Conservation (phyloP, 768 basidiomycete genomes). For the Paxillus involutus region DNA sequence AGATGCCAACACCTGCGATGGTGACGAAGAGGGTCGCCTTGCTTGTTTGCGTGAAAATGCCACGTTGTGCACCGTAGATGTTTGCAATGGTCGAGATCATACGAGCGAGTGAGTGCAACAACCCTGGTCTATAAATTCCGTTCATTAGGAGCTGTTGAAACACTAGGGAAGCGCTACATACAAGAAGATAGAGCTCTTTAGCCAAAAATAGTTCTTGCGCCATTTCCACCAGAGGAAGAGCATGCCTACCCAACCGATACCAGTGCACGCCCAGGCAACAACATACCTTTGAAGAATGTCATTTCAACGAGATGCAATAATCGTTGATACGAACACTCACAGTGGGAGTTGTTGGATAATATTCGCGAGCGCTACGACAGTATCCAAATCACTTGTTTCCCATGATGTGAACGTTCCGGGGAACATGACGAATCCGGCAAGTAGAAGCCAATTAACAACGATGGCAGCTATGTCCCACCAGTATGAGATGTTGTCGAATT, state of each 20-base stretch:
- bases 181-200: constrained; percentile 50
- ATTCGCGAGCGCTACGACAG: constrained; percentile 32
- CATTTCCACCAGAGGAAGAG: constrained; percentile 51
- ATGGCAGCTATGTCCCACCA: constrained; percentile 45
- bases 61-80: constrained; percentile 46
- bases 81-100: constrained; percentile 48
- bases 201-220: constrained; percentile 53
- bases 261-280: constrained; percentile 47
- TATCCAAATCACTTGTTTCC: constrained; percentile 19
- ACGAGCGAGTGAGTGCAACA: constrained; percentile 51
- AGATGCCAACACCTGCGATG: constrained; percentile 32
- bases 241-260: constrained; percentile 48
- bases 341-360: constrained; percentile 41
- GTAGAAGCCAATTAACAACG: constrained; percentile 55
- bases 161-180: constrained; percentile 20
- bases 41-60: constrained; percentile 39
- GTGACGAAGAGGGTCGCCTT: constrained; percentile 46
- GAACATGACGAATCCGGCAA: constrained; percentile 55
- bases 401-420: constrained; percentile 53
- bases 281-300: constrained; percentile 35
- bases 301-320: neutral
- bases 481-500: constrained; percentile 47
- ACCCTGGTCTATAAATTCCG: constrained; percentile 39
- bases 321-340: constrained; percentile 28
- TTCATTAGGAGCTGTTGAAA: neutral